Percentiles rank a stretch among this genome's conserved stretches.
Evolutionary conservation across 805 yeast species (phyloP).

Genomic region (Suhomyces sp.): DNA sequence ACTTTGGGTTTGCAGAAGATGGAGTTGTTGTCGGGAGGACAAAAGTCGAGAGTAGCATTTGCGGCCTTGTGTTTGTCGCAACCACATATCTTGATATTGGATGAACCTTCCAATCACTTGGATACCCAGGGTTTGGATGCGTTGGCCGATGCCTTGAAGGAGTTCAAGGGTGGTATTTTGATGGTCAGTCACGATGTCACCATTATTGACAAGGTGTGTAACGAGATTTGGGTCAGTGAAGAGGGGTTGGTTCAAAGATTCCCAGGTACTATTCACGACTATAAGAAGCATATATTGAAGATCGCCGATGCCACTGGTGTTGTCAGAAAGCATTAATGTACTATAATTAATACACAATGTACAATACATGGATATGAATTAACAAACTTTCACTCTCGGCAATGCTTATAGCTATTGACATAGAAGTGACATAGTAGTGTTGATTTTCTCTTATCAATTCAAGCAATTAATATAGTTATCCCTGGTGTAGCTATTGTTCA

Average conservation of each 20-base stretch:
- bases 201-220: constrained; percentile 83
- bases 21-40: constrained; percentile 93
- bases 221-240: constrained; percentile 95
- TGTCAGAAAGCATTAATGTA: constrained; percentile 68
- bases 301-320: constrained; percentile 84
- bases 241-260: constrained; percentile 74
- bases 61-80: constrained; percentile 87
- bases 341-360: too few relatives aligned
- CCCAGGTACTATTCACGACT: constrained; percentile 80
- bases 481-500: too few relatives aligned
- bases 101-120: constrained; percentile 97
- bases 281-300: constrained; percentile 81
- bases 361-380: too few relatives aligned
- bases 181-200: constrained; percentile 98
- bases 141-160: constrained; percentile 79
- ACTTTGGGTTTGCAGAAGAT: constrained; percentile 88
- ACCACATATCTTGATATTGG: constrained; percentile 89
- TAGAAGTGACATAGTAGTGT: too few relatives aligned
- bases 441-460: too few relatives aligned
- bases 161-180: constrained; percentile 91
- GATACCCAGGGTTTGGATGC: constrained; percentile 99
- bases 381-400: too few relatives aligned
- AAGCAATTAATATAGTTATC: too few relatives aligned
- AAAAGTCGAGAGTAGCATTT: constrained; percentile 96
- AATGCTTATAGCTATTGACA: too few relatives aligned